phyloP scores from a whole-genome alignment of 2,329 filamentous ascomycete genomes.

The Dendrostoma leiphaemia region DNA sequence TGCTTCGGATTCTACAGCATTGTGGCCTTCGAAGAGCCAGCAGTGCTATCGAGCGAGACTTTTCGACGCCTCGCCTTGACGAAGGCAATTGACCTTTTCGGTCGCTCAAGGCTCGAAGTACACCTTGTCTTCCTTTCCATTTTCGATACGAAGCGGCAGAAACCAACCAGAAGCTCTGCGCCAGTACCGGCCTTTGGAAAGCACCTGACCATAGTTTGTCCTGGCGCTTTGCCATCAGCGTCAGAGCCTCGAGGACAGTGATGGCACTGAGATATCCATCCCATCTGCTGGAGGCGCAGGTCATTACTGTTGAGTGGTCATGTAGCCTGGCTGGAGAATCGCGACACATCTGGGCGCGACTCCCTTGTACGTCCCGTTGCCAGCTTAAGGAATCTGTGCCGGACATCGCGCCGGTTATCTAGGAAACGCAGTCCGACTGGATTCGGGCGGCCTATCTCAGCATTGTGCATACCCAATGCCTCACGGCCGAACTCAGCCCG shows the following conservation, averaged over 20 bases:
- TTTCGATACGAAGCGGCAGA: conserved; percentile 44
- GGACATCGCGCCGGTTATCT: background rate
- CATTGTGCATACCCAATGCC: conserved; percentile 75
- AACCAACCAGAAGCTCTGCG: background rate
- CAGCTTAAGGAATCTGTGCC: conserved; percentile 63
- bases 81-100: background rate
- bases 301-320: conserved; percentile 58
- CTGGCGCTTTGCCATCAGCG: conserved; percentile 64
- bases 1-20: background rate
- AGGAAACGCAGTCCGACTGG: too few relatives aligned
- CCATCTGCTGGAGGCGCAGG: conserved; percentile 70
- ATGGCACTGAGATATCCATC: conserved; percentile 72
- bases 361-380: conserved; percentile 59
- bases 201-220: conserved; percentile 58
- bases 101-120: conserved; percentile 56
- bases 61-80: background rate
- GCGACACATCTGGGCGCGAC: conserved; percentile 23
- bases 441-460: conserved; percentile 64
- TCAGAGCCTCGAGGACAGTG: conserved; percentile 63
- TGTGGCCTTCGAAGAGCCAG: background rate
- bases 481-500: conserved; percentile 65
- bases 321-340: background rate
- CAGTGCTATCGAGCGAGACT: background rate
- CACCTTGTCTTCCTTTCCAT: conserved; percentile 73
- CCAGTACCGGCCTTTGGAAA: background rate